These are phyloP conservation scores for Cladophialophora psammophila DNA, from an alignment of 2,329 filamentous ascomycete species.

Conservation along the genomic window DNA sequence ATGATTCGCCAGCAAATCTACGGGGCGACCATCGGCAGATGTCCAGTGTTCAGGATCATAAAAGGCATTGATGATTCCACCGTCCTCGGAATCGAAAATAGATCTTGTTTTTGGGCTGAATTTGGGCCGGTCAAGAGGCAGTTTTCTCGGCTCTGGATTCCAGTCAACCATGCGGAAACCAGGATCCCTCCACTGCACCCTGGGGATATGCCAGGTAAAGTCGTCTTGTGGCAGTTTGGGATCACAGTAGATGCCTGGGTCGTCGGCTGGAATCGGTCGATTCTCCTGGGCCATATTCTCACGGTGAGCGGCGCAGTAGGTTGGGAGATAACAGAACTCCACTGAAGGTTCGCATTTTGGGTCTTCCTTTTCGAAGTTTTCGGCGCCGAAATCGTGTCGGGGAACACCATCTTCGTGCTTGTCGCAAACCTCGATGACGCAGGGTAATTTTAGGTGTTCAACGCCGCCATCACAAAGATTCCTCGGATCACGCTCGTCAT, in stretches of 20 bases:
- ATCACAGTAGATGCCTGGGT: constrained; percentile 7
- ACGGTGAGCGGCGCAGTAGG: neutral
- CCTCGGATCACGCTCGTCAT: neutral
- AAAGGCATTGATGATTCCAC: constrained; percentile 17
- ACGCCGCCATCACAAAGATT: constrained; percentile 8
- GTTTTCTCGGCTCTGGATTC: constrained; percentile 21
- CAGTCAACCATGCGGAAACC: constrained; percentile 25
- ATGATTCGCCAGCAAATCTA: constrained; percentile 19
- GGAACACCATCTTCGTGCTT: constrained; percentile 12
- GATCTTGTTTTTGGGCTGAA: constrained; percentile 7
- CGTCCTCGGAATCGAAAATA: neutral
- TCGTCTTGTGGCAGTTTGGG: constrained; percentile 8
- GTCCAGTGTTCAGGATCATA: constrained; percentile 22
- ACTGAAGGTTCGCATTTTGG: constrained; percentile 1
- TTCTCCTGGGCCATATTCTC: neutral
- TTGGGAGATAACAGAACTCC: constrained; percentile 12
- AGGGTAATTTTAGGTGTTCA: neutral
- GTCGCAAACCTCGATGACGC: constrained; percentile 13
- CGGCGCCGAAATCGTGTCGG: neutral
- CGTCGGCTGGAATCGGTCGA: neutral
- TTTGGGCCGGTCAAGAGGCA: constrained; percentile 7
- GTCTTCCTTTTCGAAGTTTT: neutral
- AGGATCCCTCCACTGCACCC: constrained; percentile 18
- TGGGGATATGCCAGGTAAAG: constrained; percentile 17
- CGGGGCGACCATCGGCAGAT: constrained; percentile 22